Evolutionary conservation across 2,329 filamentous ascomycete genomes (phyloP), one percentile per base, ranked within the genome.

Genomic region (Beauveria rudraprayagi): DNA sequence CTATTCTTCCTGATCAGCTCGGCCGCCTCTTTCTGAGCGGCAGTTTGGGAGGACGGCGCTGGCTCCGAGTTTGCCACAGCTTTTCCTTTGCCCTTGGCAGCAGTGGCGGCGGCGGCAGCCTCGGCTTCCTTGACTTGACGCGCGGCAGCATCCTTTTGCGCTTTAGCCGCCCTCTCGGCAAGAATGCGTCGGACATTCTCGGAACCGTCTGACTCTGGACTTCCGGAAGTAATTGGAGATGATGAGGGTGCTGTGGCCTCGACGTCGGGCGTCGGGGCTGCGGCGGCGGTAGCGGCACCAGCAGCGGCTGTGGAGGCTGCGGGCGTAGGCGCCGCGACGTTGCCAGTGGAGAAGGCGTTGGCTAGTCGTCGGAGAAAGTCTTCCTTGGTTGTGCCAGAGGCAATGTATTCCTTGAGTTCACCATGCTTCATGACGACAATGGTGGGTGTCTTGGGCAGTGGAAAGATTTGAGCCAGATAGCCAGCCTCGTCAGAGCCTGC

Each of bases 391-490:
- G 83, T 80, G 9, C 86, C 88, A 1, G 84, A 77, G 43, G 85
- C 79, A 10, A 96, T 80, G 70, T 92, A 92, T 71, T 93, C 88
- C 68, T 88, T 86, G 16, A 96, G 76, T 64, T 89, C 83, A 9
- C 89, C 91, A 73, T 91, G 89, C 69, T 87, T 85, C 67, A 96
- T 92, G 22, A 95, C 78, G 17, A 96, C 82, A 9, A 96, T 75
- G 1, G 89, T 89, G 0, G 93, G 92, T n/a, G 85, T 85, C 66
- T 85, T 85, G 1, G 84, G 82, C n/a, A 96, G 77, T 0, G 91
- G 90, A 68, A 91, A 95, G 68, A 96, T 90, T 51, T 90, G 90
- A 10, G 87, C 83, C 16, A 97, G 79, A 68, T 91, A 95, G 6
- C 83, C 86, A 10, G 91, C 91, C 76, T 96, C 92, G 65, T 89